These are phyloP conservation scores for Effrenium voratum DNA, from an alignment of 73 alveolate species.

Conservation along the genomic window DNA sequence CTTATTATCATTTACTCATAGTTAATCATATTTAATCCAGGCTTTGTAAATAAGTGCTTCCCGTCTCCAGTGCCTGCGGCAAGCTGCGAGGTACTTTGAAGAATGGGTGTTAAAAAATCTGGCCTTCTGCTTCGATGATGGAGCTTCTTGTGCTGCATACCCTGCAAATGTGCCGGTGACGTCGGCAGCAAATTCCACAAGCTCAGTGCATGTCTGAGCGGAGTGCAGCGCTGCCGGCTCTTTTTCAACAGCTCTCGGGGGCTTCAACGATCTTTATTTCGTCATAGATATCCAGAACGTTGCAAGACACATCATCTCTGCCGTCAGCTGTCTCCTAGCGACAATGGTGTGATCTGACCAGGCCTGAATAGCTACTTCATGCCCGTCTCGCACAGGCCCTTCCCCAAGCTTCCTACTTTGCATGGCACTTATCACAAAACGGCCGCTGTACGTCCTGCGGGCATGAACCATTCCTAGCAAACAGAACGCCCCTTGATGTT, in stretches of 20 bases:
- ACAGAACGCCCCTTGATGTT: neutral
- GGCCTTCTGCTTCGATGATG: neutral
- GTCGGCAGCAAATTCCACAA: neutral
- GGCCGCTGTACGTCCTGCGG: neutral
- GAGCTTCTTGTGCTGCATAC: neutral
- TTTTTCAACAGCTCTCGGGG: neutral
- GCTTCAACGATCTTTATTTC: slow-evolving; percentile 8
- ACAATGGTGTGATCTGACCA: neutral
- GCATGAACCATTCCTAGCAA: neutral
- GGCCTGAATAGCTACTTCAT: too few species aligned
- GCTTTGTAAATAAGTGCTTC: too few species aligned
- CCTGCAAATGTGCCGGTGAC: neutral
- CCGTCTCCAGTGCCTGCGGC: too few species aligned
- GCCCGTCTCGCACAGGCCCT: too few species aligned
- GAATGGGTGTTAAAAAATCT: neutral
- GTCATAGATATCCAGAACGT: slow-evolving; percentile 63
- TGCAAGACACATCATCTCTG: slow-evolving; percentile 42
- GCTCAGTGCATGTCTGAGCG: neutral
- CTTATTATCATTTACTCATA: too few species aligned
- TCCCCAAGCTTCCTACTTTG: too few species aligned
- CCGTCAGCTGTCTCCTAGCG: slow-evolving; percentile 59
- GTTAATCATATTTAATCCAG: too few species aligned
- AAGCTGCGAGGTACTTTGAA: neutral
- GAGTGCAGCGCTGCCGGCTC: neutral
- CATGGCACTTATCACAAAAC: too few species aligned